Conservation (phyloP, 2,329 filamentous ascomycete species). For the Fusarium sp. region DNA sequence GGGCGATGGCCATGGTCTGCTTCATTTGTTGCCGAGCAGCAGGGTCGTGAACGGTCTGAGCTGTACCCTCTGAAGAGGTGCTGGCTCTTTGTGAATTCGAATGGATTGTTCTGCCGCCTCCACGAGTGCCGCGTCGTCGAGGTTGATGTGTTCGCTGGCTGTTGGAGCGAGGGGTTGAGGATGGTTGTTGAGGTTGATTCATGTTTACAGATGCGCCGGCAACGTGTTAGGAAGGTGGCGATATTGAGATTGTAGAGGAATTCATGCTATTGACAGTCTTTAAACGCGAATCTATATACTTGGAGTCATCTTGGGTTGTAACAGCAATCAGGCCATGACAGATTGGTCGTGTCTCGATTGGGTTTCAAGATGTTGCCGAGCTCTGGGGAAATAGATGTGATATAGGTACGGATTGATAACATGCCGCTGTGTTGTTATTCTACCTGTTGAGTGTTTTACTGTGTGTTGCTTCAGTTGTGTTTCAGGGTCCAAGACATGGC, state of each 20-base stretch:
- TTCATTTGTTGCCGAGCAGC: slow-evolving; percentile 34
- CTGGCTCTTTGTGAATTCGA: not conserved
- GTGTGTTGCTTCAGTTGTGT: not conserved
- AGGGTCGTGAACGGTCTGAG: slow-evolving; percentile 19
- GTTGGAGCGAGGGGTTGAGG: not conserved
- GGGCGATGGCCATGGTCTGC: slow-evolving; percentile 25
- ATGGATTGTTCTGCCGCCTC: not conserved
- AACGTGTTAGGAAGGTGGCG: not conserved
- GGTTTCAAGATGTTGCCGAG: not conserved
- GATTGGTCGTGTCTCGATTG: not conserved
- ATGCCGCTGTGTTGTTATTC: not conserved
- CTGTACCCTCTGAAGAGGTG: not conserved
- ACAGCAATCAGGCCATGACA: not conserved
- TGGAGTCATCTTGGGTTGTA: not conserved
- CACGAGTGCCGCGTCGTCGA: slow-evolving; percentile 12
- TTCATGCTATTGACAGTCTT: not conserved
- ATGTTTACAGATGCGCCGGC: not conserved
- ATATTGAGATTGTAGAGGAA: not conserved
- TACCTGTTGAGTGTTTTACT: not conserved
- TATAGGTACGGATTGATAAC: not conserved
- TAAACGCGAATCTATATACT: not conserved
- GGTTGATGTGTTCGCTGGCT: not conserved
- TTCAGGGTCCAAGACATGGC: not conserved
- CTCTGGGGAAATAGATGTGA: not conserved
- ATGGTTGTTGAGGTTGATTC: not conserved